Evolutionary conservation across 2,329 filamentous ascomycete genomes (phyloP), one percentile per base, ranked within the genome.

Genomic region (Arthroderma sp.): DNA sequence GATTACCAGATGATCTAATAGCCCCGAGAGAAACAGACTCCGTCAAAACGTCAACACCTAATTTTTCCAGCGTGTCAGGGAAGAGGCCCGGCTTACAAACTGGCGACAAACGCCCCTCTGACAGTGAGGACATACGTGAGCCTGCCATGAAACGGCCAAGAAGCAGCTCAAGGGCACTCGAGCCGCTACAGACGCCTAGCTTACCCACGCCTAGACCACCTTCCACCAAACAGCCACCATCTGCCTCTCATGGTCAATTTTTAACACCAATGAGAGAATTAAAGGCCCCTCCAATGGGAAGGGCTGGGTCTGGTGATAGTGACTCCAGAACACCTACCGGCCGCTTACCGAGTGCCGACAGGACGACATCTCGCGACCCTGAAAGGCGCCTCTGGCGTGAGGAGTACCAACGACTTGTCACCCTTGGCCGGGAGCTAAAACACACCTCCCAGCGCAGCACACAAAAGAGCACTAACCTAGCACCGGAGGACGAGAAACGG

Each of bases 391-490:
- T 60, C 32, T 70, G 68, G 67, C 59, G 60, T 38, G 63, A 64
- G 10, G 61, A 70, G 46, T 64, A 62, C 47, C 59, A 61, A 33
- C 67, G 61, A 49, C 67, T 64, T 44, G 58, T 60, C 27, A 58
- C 57, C n/a, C 49, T 70, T 29, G 69, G 67, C 9, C 62, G 66
- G 39, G 61, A 66, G 32, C 50, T 71, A 27, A 72, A 72, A 51
- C 67, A 70, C 54, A 61, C 64, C 8, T 65, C 65, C 9, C 57
- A 63, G 31, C 57, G 62, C 44, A 56, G 61, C 43, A 58, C 57
- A n/a, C 62, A 57, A 50, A 57, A 46, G 29, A 38, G 34, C 22
- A 40, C 43, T 10, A 40, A 31, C 33, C 50, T 40, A 27, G 40
- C 41, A 7, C 29, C 36, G 15, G 45, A 47, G 15, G 61, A 61